A percentile compares a stretch with the other conserved stretches of the same genome.
Evolutionary conservation across 805 yeast species (phyloP).

Genomic region (Hanseniaspora jakobsenii): DNA sequence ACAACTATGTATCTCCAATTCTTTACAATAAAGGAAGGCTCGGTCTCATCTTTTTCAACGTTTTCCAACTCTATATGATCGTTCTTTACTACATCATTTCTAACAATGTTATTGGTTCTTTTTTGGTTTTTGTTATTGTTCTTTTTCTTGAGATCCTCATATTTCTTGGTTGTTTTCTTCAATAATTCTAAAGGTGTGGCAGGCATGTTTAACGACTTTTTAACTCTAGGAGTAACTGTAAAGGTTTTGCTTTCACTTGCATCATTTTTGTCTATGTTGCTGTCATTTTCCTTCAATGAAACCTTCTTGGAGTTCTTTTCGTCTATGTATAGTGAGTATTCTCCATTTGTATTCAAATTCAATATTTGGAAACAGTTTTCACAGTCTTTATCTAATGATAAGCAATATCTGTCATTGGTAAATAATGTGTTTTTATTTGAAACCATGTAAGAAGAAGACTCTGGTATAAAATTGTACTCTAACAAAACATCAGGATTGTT

Average conservation of each 20-base stretch:
- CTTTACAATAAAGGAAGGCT: conserved; percentile 13
- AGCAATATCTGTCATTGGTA: conserved; percentile 3
- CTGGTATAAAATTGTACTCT: conserved; percentile 13
- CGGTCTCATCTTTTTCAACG: conserved; percentile 8
- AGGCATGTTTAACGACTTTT: background rate
- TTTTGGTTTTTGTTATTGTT: too few relatives aligned
- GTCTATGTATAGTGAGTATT: conserved; percentile 2
- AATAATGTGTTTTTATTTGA: background rate
- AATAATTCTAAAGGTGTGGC: conserved; percentile 8
- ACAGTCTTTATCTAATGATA: background rate
- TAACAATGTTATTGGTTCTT: background rate
- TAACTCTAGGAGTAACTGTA: background rate
- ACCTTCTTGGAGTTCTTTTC: background rate
- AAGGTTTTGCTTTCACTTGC: background rate
- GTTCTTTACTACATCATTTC: conserved; percentile 2
- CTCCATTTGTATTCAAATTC: background rate
- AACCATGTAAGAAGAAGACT: conserved; percentile 6
- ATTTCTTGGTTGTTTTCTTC: conserved; percentile 13
- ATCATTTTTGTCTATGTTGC: too few relatives aligned
- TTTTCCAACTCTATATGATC: conserved; percentile 9
- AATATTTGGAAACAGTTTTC: conserved; percentile 8
- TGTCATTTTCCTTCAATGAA: background rate
- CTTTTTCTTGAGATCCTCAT: conserved; percentile 11
- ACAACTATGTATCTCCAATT: conserved; percentile 15
- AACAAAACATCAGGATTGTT: background rate